Conservation (phyloP, 2,329 filamentous ascomycete genomes). For the Hortaea sp. region DNA sequence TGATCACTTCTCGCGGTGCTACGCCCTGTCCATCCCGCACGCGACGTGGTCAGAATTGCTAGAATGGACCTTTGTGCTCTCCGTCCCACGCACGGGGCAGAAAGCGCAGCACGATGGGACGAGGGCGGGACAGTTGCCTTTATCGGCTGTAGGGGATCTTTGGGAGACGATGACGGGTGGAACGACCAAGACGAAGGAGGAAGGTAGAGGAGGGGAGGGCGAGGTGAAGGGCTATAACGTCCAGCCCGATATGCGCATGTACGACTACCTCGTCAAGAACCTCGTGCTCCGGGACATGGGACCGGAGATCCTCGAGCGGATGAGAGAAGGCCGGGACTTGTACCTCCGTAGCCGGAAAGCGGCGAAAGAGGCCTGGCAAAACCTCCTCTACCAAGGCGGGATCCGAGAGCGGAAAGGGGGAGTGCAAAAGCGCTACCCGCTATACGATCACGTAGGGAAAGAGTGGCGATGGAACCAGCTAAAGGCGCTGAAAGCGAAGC, state of each 20-base stretch:
- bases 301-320: constrained; percentile 12
- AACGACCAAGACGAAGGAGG: constrained; percentile 21
- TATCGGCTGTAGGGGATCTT: constrained; percentile 40
- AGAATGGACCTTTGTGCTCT: constrained; percentile 54
- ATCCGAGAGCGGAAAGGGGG: background rate
- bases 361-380: background rate
- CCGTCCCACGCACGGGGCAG: constrained; percentile 23
- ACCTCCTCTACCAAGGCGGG: background rate
- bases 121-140: constrained; percentile 28
- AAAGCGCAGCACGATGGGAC: constrained; percentile 23
- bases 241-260: constrained; percentile 48
- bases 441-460: background rate
- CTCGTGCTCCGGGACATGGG: constrained; percentile 8
- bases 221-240: constrained; percentile 42
- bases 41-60: constrained; percentile 58
- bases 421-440: too few species aligned
- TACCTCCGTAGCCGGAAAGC: constrained; percentile 1
- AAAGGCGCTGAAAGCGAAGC: background rate
- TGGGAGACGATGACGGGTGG: constrained; percentile 50
- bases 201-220: too few species aligned
- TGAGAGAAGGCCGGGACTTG: constrained; percentile 13
- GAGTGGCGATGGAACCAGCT: background rate
- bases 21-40: constrained; percentile 46
- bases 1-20: constrained; percentile 51
- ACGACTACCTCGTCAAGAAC: constrained; percentile 29